phyloP scores from a whole-genome alignment of 495 filamentous ascomycete species.

The Aeminium ludgeri region DNA sequence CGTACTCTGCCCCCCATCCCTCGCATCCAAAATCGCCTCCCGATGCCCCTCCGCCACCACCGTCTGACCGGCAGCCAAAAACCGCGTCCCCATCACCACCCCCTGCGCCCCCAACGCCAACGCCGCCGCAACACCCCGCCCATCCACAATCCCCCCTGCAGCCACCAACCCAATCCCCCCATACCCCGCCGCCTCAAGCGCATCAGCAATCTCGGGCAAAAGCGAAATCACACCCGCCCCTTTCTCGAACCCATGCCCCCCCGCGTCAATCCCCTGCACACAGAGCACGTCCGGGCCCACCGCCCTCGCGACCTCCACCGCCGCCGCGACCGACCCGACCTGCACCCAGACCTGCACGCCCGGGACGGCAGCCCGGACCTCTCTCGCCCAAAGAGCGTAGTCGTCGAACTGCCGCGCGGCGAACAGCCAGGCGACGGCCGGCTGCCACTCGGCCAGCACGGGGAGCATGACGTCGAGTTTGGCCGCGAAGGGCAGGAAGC shows the following conservation, averaged over 20 bases:
- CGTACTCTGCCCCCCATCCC: constrained; percentile 47
- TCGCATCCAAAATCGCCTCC: constrained; percentile 40
- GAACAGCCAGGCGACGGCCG: constrained; percentile 57
- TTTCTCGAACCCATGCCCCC: constrained; percentile 50
- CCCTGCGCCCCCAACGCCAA: constrained; percentile 51
- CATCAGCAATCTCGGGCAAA: constrained; percentile 43
- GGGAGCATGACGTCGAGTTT: constrained; percentile 15
- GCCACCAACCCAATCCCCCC: constrained; percentile 33
- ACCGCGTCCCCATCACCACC: constrained; percentile 54
- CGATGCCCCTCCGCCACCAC: constrained; percentile 42
- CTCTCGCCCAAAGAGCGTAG: constrained; percentile 37
- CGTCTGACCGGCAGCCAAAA: constrained; percentile 50
- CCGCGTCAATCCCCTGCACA: constrained; percentile 56
- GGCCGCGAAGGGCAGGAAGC: constrained; percentile 43
- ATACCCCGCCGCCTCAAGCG: constrained; percentile 24
- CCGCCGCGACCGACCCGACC: constrained; percentile 42
- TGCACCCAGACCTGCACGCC: constrained; percentile 50
- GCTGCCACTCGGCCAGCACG: constrained; percentile 30
- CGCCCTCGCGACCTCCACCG: constrained; percentile 26
- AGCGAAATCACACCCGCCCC: constrained; percentile 42
- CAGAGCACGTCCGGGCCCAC: constrained; percentile 47
- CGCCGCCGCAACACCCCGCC: constrained; percentile 45
- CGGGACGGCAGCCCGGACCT: constrained; percentile 28
- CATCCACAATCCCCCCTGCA: constrained; percentile 59
- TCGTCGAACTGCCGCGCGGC: constrained; percentile 36